Percentiles rank a stretch among this genome's conserved stretches.
phyloP scores from a whole-genome alignment of 164 flowering plant species.

The Vitis labrusca region DNA sequence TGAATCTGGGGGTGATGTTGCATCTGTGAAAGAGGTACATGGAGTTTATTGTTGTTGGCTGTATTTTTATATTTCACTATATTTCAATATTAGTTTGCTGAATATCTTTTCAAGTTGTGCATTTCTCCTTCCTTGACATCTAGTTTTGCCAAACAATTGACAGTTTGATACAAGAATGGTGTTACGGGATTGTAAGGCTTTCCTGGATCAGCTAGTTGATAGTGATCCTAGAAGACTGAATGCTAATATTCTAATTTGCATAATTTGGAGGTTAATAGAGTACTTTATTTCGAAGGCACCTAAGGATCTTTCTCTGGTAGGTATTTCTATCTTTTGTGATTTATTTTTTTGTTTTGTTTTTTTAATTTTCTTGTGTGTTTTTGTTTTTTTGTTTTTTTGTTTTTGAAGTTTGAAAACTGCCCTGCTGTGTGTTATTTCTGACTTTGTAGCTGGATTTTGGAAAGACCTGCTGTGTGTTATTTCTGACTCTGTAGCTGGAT shows the following conservation, averaged over 20 bases:
- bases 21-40: constrained; percentile 46
- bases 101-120: not conserved
- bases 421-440: not conserved
- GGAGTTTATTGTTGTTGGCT: not conserved
- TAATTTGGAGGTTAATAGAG: constrained; percentile 64
- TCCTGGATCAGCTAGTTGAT: constrained; percentile 43
- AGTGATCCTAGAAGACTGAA: constrained; percentile 37
- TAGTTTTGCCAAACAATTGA: constrained; percentile 6
- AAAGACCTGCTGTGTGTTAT: too few species aligned
- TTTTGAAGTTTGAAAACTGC: not conserved
- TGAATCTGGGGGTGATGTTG: constrained; percentile 28
- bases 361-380: constrained; percentile 1
- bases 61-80: not conserved
- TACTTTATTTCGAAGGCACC: constrained; percentile 31
- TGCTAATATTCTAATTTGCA: constrained; percentile 45
- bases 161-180: constrained; percentile 51
- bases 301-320: constrained; percentile 32
- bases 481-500: not conserved
- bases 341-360: not conserved
- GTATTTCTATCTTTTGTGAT: constrained; percentile 19
- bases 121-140: not conserved
- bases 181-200: constrained; percentile 34
- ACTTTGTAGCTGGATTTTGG: not conserved
- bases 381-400: not conserved
- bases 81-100: not conserved